These are phyloP conservation scores for Cerioporus squamosus DNA, from an alignment of 1,284 basidiomycete species.

Conservation along the genomic window DNA sequence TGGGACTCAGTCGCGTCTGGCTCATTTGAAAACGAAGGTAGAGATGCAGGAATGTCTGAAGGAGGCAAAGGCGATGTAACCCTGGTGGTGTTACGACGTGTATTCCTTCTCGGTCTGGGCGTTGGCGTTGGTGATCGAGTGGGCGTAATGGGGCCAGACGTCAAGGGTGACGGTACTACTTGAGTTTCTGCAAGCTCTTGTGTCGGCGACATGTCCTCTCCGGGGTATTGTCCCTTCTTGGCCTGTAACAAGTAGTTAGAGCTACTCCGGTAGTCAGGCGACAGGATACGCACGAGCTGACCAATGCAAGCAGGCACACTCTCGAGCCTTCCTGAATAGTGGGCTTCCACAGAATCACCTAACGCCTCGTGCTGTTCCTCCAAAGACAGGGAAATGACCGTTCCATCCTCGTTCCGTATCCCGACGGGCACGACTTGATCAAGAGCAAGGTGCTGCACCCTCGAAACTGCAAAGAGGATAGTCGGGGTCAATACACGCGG, in stretches of 20 bases:
- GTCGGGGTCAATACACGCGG: background rate
- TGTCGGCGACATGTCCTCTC: constrained; percentile 19
- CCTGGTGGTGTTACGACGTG: background rate
- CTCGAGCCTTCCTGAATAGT: constrained; percentile 57
- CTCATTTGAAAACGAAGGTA: constrained; percentile 12
- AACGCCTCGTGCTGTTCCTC: constrained; percentile 46
- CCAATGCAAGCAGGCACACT: constrained; percentile 57
- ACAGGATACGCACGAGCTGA: constrained; percentile 48
- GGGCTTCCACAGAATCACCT: constrained; percentile 37
- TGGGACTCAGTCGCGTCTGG: constrained; percentile 42
- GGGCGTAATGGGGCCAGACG: constrained; percentile 11
- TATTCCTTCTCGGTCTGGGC: background rate
- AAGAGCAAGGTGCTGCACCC: background rate
- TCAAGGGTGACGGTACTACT: constrained; percentile 22
- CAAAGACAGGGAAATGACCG: constrained; percentile 30
- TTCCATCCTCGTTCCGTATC: constrained; percentile 36
- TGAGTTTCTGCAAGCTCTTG: constrained; percentile 35
- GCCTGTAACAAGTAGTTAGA: constrained; percentile 12
- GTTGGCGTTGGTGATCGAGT: constrained; percentile 26
- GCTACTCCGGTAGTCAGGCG: background rate
- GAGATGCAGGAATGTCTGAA: constrained; percentile 36
- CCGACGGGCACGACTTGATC: constrained; percentile 35
- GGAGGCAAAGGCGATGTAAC: constrained; percentile 37
- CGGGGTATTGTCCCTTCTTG: background rate
- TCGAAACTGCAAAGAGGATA: background rate